Base-by-base conservation (phyloP, 2,329 filamentous ascomycete species). In the Sporothrix phasma region DNA sequence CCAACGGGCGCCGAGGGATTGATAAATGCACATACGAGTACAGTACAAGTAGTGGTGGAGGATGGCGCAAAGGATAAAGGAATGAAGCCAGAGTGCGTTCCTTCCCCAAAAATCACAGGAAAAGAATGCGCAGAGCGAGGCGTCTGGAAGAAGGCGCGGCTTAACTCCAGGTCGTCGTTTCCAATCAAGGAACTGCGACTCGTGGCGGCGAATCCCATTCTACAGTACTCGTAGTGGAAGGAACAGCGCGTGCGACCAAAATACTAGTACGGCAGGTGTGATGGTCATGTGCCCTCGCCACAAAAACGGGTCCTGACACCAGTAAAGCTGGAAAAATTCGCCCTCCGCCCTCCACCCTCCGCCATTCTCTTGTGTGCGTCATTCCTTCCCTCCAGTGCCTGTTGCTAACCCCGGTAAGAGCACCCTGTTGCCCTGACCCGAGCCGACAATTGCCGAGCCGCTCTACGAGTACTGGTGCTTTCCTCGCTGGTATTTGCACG, bases 361-460 rank as follows among this genome's bases (percentile, higher is more conserved):
- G 24, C n/a, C 29, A 56, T 39, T 54, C 46, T n/a, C 15, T 13
- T 19, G 22, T 56, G 19, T 39, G 19, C 56, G 46, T 60, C 45
- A 29, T 46, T 53, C 37, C 22, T 43, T 39, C 34, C 13, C 34
- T 39, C n/a, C n/a, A 29, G 17, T 41, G 24, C 24, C 17, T 54
- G 24, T 46, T 46, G 56, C 39, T 63, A 63, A 63, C 61, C 47
- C 61, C 61, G 61, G 61, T 56, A 63, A 63, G 56, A 37, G 11
- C 37, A n/a, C 49, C n/a, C 11, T 19, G 8, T 31, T n/a, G 19
- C 45, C 43, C 34, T 62, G 59, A 45, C 37, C 49, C 64, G 60
- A 65, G 64, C 64, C 64, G 64, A 65, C 64, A 60, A 61, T 65
- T 65, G 56, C 64, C 64, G 64, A 65, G n/a, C 26, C 26, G 24